Evolutionary conservation across 2,329 filamentous ascomycete species (phyloP).

Genomic region (Exutisphaerella laricina): DNA sequence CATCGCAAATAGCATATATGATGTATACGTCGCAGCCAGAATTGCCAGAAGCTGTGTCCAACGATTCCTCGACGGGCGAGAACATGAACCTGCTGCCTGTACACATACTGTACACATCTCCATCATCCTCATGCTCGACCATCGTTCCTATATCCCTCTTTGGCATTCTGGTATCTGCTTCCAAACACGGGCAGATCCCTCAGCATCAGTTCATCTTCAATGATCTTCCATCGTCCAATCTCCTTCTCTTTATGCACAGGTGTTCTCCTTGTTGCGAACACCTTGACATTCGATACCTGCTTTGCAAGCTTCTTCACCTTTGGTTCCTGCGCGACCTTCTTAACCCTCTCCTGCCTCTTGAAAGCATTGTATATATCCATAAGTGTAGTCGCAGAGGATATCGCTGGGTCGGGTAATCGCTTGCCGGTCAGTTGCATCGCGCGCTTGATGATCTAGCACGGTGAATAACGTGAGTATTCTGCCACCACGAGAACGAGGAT

Average conservation of each 20-base stretch:
- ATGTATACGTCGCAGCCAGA: background rate
- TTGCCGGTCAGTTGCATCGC: conserved; percentile 75
- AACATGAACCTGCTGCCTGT: no score
- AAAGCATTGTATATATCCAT: conserved; percentile 36
- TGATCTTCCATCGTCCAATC: conserved; percentile 72
- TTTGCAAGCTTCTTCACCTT: conserved; percentile 43
- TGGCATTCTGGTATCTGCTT: background rate
- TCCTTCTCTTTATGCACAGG: conserved; percentile 66
- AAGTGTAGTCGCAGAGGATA: conserved; percentile 41
- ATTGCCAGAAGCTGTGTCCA: background rate
- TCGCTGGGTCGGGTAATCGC: conserved; percentile 64
- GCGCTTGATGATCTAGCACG: conserved; percentile 68
- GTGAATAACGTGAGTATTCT: no score
- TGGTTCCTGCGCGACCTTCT: conserved; percentile 59
- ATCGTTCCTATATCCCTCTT: background rate
- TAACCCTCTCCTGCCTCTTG: conserved; percentile 37
- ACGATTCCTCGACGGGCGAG: no score
- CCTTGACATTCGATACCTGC: conserved; percentile 62
- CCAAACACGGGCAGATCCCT: conserved; percentile 52
- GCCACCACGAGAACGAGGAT: no score
- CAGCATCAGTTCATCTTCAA: conserved; percentile 62
- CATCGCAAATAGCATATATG: no score
- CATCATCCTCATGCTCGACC: background rate
- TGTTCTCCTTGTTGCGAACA: conserved; percentile 60
- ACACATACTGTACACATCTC: background rate